Evolutionary conservation across 495 filamentous ascomycete species (phyloP).

Genomic region (Talaromyces trachyspermus): DNA sequence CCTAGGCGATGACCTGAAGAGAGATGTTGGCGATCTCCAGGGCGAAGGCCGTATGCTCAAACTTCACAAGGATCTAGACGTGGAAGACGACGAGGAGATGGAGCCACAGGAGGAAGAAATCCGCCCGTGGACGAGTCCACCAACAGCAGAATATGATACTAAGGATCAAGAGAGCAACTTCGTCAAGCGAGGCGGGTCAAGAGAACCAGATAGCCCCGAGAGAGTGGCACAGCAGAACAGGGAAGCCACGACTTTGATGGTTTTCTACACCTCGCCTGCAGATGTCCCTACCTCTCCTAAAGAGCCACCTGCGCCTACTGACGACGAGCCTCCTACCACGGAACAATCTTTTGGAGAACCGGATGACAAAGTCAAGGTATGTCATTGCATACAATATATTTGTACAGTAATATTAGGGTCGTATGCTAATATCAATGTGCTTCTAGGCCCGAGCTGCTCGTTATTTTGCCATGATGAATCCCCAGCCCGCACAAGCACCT

Average conservation of each 20-base stretch:
- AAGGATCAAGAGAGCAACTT: constrained; percentile 49
- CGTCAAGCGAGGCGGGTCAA: constrained; percentile 55
- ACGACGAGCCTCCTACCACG: constrained; percentile 26
- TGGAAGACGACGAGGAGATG: constrained; percentile 59
- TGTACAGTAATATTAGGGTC: background rate
- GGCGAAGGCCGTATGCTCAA: constrained; percentile 79
- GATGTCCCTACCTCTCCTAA: constrained; percentile 74
- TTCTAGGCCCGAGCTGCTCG: constrained; percentile 37
- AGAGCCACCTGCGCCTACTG: constrained; percentile 52
- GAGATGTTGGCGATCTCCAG: constrained; percentile 63
- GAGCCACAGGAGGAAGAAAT: constrained; percentile 38
- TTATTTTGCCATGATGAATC: constrained; percentile 34
- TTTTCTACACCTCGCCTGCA: constrained; percentile 61
- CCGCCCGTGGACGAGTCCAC: constrained; percentile 35
- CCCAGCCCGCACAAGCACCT: constrained; percentile 22
- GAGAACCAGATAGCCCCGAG: constrained; percentile 53
- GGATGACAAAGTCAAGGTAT: constrained; percentile 40
- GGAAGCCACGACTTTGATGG: constrained; percentile 75
- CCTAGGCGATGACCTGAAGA: constrained; percentile 55
- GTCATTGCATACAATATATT: constrained; percentile 2
- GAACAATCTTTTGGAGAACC: constrained; percentile 42
- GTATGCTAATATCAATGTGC: constrained; percentile 7
- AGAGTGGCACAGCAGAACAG: constrained; percentile 60
- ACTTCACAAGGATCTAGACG: constrained; percentile 54
- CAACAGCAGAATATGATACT: constrained; percentile 47